Evolutionary conservation across 2,329 filamentous ascomycete genomes (phyloP).

Genomic region (Ilyonectria robusta): DNA sequence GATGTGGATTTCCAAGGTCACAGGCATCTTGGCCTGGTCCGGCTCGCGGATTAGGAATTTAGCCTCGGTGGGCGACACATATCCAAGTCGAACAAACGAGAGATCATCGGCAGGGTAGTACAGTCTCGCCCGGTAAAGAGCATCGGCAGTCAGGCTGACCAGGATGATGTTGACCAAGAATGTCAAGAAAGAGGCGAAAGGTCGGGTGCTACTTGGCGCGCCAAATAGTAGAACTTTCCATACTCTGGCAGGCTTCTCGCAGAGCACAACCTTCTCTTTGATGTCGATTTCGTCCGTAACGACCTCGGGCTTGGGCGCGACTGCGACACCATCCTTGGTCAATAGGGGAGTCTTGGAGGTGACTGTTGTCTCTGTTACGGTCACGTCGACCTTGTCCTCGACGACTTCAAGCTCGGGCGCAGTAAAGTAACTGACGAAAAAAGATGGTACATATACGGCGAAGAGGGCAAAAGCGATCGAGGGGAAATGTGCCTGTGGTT

Average conservation of each 20-base stretch:
- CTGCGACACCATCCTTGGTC: constrained; percentile 50
- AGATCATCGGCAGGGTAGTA: constrained; percentile 81
- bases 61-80: constrained; percentile 85
- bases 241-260: constrained; percentile 69
- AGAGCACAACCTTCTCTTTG: constrained; percentile 72
- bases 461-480: constrained; percentile 74
- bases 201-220: constrained; percentile 79
- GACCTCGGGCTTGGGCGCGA: constrained; percentile 52
- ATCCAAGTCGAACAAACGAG: constrained; percentile 89
- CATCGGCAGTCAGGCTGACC: constrained; percentile 80
- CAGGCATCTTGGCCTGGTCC: constrained; percentile 78
- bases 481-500: constrained; percentile 55
- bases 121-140: constrained; percentile 80
- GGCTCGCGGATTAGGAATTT: constrained; percentile 90
- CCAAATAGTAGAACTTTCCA: constrained; percentile 81
- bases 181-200: constrained; percentile 75
- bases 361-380: constrained; percentile 63
- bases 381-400: constrained; percentile 72
- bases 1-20: constrained; percentile 77
- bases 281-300: constrained; percentile 70
- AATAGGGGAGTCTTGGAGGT: constrained; percentile 45
- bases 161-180: constrained; percentile 80
- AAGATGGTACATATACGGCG: constrained; percentile 76
- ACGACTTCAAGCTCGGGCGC: constrained; percentile 71
- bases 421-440: constrained; percentile 70